These are phyloP conservation scores for Phytophthora vignae DNA, from an alignment of 352 stramenopile species.

Conservation along the genomic window DNA sequence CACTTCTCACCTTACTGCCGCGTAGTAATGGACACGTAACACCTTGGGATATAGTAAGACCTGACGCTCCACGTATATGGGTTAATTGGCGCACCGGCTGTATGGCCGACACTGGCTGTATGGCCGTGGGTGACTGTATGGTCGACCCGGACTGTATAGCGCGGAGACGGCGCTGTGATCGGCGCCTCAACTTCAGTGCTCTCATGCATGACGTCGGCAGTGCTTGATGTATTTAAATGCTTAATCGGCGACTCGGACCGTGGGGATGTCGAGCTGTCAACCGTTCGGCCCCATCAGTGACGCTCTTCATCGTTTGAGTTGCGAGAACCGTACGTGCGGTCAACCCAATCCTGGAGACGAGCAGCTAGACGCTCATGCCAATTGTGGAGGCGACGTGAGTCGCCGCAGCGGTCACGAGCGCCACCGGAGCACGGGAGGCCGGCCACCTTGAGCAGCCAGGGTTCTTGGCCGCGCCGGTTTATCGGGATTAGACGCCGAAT, in stretches of 20 bases:
- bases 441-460: slow-evolving; percentile 2
- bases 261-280: no score
- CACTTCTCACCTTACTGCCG: no score
- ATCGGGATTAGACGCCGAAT: slow-evolving; percentile 3
- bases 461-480: slow-evolving; percentile 5
- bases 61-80: background rate
- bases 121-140: slow-evolving; percentile 16
- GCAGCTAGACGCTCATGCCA: background rate
- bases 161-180: no score
- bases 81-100: slow-evolving; percentile 2
- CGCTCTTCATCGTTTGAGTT: no score
- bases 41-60: background rate
- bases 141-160: slow-evolving; percentile 14
- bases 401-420: background rate
- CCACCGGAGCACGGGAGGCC: slow-evolving; percentile 6
- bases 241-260: no score
- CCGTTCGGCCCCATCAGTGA: no score
- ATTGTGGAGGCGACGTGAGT: background rate
- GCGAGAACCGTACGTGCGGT: no score
- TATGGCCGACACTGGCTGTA: slow-evolving; percentile 16
- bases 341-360: no score
- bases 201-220: no score
- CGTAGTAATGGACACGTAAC: background rate
- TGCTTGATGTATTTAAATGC: no score
- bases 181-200: no score